Conservation (phyloP, 306 rosid genomes). For the Senna siamea region DNA sequence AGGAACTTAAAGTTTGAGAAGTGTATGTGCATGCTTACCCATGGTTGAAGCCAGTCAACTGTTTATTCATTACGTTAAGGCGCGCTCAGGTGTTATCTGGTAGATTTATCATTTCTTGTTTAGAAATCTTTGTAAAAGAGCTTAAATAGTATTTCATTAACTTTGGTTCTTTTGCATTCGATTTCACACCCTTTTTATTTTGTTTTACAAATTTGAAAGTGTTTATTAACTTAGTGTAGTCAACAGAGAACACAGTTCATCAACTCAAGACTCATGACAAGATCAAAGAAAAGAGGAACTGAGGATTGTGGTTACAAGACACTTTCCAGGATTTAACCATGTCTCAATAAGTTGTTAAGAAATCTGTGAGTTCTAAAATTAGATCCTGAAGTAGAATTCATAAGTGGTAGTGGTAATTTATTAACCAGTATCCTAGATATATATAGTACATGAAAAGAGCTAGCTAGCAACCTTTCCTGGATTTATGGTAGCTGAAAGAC, state of each 20-base stretch:
- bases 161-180: conserved; percentile 8
- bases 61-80: neutral
- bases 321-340: neutral
- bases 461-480: neutral
- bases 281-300: conserved; percentile 9
- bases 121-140: neutral
- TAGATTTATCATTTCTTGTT: neutral
- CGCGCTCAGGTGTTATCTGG: neutral
- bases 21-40: neutral
- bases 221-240: neutral
- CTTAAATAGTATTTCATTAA: neutral
- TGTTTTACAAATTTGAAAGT: neutral
- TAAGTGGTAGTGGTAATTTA: neutral
- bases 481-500: neutral
- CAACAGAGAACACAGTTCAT: neutral
- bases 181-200: neutral
- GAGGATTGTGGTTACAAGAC: neutral
- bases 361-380: neutral
- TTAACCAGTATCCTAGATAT: neutral
- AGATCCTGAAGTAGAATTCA: conserved; percentile 11
- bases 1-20: neutral
- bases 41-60: neutral
- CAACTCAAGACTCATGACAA: neutral
- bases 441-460: neutral
- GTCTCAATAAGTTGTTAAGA: neutral